Evolutionary conservation across 495 filamentous ascomycete genomes (phyloP).

Genomic region (Xylaria sp.): DNA sequence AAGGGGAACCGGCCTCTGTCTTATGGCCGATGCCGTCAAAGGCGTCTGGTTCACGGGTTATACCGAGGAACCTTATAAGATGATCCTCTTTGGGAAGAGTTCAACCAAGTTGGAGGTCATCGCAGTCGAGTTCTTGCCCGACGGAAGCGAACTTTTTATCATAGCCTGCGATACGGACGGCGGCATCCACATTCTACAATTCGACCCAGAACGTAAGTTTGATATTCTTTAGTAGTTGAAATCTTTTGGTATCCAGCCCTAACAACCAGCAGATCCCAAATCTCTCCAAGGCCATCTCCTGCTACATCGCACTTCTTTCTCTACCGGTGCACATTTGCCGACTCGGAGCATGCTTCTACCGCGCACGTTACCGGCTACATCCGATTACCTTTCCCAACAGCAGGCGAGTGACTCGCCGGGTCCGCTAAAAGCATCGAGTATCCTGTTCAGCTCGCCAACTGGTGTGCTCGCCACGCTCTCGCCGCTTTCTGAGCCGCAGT

Average conservation of each 20-base stretch:
- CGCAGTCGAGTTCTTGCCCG: conserved; percentile 86
- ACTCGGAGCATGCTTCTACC: conserved; percentile 78
- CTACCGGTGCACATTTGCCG: conserved; percentile 77
- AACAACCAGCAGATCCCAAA: conserved; percentile 77
- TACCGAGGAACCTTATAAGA: conserved; percentile 92
- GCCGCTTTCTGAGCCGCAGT: conserved; percentile 77
- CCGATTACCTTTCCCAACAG: conserved; percentile 50
- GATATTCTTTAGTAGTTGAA: neutral
- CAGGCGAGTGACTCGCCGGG: conserved; percentile 33
- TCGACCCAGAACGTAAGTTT: conserved; percentile 81
- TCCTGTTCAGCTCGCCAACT: conserved; percentile 74
- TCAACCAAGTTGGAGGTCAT: conserved; percentile 76
- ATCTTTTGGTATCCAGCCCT: conserved; percentile 25
- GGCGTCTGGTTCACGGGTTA: conserved; percentile 96
- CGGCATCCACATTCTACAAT: conserved; percentile 87
- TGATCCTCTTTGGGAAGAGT: conserved; percentile 92
- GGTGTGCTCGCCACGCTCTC: conserved; percentile 80
- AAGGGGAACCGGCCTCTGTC: conserved; percentile 78
- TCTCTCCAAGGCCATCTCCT: conserved; percentile 87
- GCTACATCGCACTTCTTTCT: conserved; percentile 83
- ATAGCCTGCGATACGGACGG: conserved; percentile 84
- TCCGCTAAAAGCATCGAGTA: conserved; percentile 56
- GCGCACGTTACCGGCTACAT: conserved; percentile 56
- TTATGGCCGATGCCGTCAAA: conserved; percentile 89
- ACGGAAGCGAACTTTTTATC: conserved; percentile 81